Base-by-base conservation (phyloP, 208 protist genomes). In the Leishmania martiniquensis region DNA sequence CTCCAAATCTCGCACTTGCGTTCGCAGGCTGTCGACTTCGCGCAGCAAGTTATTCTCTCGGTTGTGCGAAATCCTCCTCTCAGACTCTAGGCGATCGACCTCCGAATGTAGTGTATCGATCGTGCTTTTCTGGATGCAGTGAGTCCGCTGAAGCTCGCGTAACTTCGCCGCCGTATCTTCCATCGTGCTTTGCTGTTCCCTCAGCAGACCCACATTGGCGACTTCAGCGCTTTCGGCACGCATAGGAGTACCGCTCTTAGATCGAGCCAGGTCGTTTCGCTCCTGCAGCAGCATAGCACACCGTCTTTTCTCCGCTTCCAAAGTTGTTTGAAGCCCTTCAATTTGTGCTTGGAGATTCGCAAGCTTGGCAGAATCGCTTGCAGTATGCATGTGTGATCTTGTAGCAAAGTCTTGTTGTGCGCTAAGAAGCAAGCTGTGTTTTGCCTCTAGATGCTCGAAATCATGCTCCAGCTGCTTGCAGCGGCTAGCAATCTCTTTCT, bases 361-460 rank as follows among this genome's bases (percentile, higher is more conserved):
- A 29, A 91, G 83, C 63, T 86, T 77, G 85, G 86, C 47, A 86
- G 77, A 42, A 62, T 82, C 71, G 77, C 76, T 85, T 77, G 82
- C 29, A 81, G 77, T 37, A 82, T 86, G 59, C 71, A 85, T 22
- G 81, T 73, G 49, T 59, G 72, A 65, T 73, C 85, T 44, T 69
- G 78, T 22, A 72, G 29, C 62, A 65, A 68, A 25, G 45, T 82
- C 81, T 54, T 82, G 76, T 32, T 86, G 85, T 66, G 85, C 77
- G 60, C 89, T 92, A 5, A 87, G 80, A 63, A 93, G 29, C 17
- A 95, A 75, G 65, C 88, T 93, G 65, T 91, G 83, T 72, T 96
- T 93, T 29, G 91, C 91, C 63, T 94, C 89, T 1, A 87, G 60
- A 55, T 92, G 93, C 32, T 87, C 91, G 45, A 89, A 78, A 32